phyloP scores from a whole-genome alignment of 2,329 filamentous ascomycete species.

The Beauveria rudraprayagi region DNA sequence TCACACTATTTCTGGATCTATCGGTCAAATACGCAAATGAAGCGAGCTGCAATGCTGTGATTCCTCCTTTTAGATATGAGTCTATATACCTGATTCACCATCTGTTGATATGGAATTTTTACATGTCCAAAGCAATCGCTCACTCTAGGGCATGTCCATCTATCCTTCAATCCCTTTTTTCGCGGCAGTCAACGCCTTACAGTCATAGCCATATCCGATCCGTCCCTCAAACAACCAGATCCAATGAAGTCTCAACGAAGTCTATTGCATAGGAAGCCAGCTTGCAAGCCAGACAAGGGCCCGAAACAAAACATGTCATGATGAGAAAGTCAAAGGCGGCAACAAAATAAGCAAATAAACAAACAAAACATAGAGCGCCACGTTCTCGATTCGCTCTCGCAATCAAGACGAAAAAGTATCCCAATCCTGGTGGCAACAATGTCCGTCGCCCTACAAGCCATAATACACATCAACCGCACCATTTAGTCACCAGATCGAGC shows the following conservation, averaged over 20 bases:
- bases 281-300: neutral
- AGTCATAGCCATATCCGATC: neutral
- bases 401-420: slow-evolving; percentile 5
- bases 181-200: neutral
- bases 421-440: slow-evolving; percentile 9
- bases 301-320: neutral
- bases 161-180: neutral
- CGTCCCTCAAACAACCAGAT: neutral
- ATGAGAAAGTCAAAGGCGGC: neutral
- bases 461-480: neutral
- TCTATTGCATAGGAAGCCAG: slow-evolving; percentile 6
- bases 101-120: neutral
- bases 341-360: neutral
- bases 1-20: neutral
- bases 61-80: neutral
- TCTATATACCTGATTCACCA: neutral
- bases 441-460: neutral
- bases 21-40: neutral
- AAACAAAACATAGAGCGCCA: slow-evolving; percentile 4
- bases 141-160: neutral
- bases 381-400: neutral
- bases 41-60: neutral
- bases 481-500: neutral
- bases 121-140: neutral
- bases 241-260: neutral